Evolutionary conservation across 805 yeast genomes (phyloP), one percentile per base, ranked within the genome.

Genomic region (Wickerhamomyces bovis): DNA sequence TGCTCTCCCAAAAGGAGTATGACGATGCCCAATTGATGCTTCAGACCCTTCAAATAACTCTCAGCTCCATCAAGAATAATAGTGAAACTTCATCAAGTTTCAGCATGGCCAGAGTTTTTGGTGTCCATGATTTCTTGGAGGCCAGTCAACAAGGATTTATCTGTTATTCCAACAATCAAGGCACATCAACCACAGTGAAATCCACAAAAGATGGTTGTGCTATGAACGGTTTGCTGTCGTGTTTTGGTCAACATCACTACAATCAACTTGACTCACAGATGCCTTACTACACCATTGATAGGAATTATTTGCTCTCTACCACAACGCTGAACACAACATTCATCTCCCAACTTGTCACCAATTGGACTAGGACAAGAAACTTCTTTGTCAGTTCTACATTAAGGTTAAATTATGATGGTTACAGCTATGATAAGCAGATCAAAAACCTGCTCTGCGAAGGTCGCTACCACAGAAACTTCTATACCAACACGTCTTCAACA

Each of bases 31-130:
- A 28, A 28, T 28, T 13, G 31, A 28, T 28, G 31, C 31, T 28
- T 8, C n/a, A 28, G 4, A 28, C 4, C 31, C 31, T 28, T 28
- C 6, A 28, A 12, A 13, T n/a, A 8, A 13, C 31, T 13, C n/a
- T 28, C 31, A 13, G n/a, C 4, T 13, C n/a, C 7, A 4, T 28
- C 4, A 28, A 28, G 31, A 13, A 28, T n/a, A 11, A 13, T 13
- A 28, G n/a, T 13, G n/a, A 13, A 13, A 28, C 31, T 3, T 10
- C 8, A 3, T 28, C 31, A 13, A 42, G 23, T 13, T 47, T 47
- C 40, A 44, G 41, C 25, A 2, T 47, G 12, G 48, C 51, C 13
- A 39, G 51, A 21, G 48, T 47, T 2, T 43, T 47, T 20, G 16
- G 26, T 15, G 20, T 47, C 20, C 36, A 47, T 35, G 51, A 47